Percentiles rank a stretch among this genome's conserved stretches.
Conservation (phyloP, 495 filamentous ascomycete species). For the Neurospora intermedia region DNA sequence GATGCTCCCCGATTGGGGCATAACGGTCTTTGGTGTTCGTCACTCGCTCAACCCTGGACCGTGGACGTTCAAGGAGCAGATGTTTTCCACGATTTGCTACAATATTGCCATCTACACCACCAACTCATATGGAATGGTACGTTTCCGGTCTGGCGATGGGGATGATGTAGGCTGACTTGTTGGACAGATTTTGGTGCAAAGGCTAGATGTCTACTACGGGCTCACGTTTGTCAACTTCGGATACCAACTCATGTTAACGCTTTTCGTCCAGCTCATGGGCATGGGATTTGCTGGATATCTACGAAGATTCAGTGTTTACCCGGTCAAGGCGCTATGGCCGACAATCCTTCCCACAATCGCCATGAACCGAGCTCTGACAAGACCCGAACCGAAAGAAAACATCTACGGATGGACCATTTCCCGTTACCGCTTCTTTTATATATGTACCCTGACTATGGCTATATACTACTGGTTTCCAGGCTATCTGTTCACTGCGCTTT, state of each 20-base stretch:
- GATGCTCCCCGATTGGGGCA: constrained; percentile 20
- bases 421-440: constrained; percentile 29
- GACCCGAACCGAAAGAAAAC: constrained; percentile 14
- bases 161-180: background rate
- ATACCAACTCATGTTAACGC: constrained; percentile 29
- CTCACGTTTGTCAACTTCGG: constrained; percentile 17
- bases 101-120: constrained; percentile 26
- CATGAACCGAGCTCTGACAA: constrained; percentile 22
- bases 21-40: constrained; percentile 17
- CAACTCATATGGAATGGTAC: constrained; percentile 22
- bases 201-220: constrained; percentile 16
- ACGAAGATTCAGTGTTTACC: constrained; percentile 39
- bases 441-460: constrained; percentile 18
- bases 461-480: constrained; percentile 30
- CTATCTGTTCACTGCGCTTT: constrained; percentile 26
- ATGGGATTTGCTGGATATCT: constrained; percentile 37
- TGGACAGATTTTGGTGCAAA: constrained; percentile 18
- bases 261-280: constrained; percentile 33
- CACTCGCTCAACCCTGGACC: constrained; percentile 31
- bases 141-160: background rate
- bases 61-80: constrained; percentile 37
- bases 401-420: constrained; percentile 30
- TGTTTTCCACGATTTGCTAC: constrained; percentile 27
- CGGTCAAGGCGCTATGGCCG: constrained; percentile 22
- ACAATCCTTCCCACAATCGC: constrained; percentile 20